A percentile compares a stretch with the other conserved stretches of the same genome.
phyloP scores from a whole-genome alignment of 176 grass and related monocot species.

The Juncus inflexus region DNA sequence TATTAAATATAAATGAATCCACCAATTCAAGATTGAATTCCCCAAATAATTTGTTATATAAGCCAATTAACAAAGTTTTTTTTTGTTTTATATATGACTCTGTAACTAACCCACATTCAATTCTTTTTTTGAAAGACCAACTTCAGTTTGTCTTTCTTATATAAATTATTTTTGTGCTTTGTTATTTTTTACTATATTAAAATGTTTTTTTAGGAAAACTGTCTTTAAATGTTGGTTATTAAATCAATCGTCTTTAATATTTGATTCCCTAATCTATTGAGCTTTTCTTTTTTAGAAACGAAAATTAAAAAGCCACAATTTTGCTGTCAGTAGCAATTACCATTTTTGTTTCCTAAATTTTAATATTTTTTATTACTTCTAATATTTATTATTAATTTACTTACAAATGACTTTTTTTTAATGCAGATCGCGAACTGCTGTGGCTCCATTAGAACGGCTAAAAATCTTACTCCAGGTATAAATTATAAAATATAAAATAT shows the following conservation, averaged over 20 bases:
- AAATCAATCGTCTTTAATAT: not conserved
- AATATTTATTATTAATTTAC: not conserved
- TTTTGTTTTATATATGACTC: too few species aligned
- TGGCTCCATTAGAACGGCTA: constrained; percentile 90
- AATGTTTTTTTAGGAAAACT: not conserved
- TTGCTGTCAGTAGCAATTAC: not conserved
- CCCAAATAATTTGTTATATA: constrained; percentile 3
- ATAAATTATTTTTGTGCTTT: not conserved
- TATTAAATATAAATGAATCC: constrained; percentile 1
- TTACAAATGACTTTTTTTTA: constrained; percentile 2
- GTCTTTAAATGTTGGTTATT: not conserved
- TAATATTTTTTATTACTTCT: not conserved
- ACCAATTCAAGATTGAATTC: constrained; percentile 4
- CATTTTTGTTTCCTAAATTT: not conserved
- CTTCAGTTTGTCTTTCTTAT: constrained; percentile 7
- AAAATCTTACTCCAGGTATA: constrained; percentile 96
- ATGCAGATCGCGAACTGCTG: constrained; percentile 91
- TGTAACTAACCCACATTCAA: not conserved
- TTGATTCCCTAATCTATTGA: not conserved
- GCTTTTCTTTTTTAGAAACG: constrained; percentile 6
- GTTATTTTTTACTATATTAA: constrained; percentile 6
- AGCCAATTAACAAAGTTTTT: constrained; percentile 15
- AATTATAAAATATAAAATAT: not conserved
- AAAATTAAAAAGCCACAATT: not conserved
- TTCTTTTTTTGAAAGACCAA: constrained; percentile 5